phyloP scores from a whole-genome alignment of 805 yeast species.

The Kockiozyma suomiensis region DNA sequence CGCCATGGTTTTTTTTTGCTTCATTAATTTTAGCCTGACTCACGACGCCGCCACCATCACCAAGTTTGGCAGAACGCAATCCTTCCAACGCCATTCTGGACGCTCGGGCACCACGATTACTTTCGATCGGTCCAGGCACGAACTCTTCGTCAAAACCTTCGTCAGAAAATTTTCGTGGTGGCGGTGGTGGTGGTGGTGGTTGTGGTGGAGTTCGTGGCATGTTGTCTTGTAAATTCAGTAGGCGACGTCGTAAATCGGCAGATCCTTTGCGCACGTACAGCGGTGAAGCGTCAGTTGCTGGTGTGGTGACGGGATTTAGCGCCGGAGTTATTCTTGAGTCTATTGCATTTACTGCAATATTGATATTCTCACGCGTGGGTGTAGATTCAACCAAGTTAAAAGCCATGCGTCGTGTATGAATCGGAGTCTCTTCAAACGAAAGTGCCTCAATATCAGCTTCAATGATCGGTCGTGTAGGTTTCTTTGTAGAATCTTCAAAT shows the following conservation, averaged over 20 bases:
- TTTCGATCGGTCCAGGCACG: not conserved
- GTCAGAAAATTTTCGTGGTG: not conserved
- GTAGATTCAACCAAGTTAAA: not conserved
- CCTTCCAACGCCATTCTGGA: not conserved
- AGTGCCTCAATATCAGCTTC: not conserved
- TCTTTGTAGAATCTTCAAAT: not conserved
- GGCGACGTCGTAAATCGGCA: not conserved
- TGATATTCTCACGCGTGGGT: not conserved
- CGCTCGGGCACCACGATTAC: not conserved
- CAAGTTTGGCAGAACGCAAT: not conserved
- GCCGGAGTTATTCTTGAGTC: not conserved
- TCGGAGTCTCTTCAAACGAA: not conserved
- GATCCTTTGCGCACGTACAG: not conserved
- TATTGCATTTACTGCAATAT: too few relatives aligned
- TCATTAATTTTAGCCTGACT: not conserved
- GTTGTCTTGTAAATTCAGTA: not conserved
- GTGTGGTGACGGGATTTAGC: not conserved
- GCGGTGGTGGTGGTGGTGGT: not conserved
- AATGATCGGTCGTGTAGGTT: not conserved
- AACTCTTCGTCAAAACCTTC: constrained; percentile 3
- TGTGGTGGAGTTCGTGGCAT: not conserved
- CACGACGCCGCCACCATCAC: not conserved
- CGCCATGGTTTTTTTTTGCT: not conserved
- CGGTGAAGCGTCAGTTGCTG: not conserved
- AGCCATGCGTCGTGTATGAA: not conserved